These are phyloP conservation scores for Glaciozyma martinii DNA, from an alignment of 768 basidiomycete genomes.

Conservation along the genomic window DNA sequence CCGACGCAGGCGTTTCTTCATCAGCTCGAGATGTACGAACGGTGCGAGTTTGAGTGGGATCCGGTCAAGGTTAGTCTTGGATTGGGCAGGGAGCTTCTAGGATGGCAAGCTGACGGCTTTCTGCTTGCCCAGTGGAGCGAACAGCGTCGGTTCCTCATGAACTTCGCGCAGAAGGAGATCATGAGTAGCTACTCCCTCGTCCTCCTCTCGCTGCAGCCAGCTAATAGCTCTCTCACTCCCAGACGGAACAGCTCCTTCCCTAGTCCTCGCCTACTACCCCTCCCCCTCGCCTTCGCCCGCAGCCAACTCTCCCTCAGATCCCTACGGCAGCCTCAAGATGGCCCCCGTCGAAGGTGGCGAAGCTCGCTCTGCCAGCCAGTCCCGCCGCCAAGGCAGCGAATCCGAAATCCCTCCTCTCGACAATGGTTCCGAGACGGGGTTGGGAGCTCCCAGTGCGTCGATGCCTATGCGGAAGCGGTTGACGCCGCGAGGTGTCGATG, in stretches of 20 bases:
- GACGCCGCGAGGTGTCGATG: slow-evolving; percentile 17
- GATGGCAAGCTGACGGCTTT: background rate
- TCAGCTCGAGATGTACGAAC: slow-evolving; percentile 36
- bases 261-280: slow-evolving; percentile 36
- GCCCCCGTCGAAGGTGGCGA: slow-evolving; percentile 4
- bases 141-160: slow-evolving; percentile 35
- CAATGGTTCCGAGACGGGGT: background rate
- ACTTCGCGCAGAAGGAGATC: slow-evolving; percentile 27
- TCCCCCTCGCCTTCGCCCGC: slow-evolving; percentile 28
- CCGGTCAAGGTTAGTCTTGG: slow-evolving; percentile 26
- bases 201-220: background rate
- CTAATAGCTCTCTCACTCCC: background rate
- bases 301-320: slow-evolving; percentile 3
- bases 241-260: slow-evolving; percentile 32
- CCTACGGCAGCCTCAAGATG: slow-evolving; percentile 23
- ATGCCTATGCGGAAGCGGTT: slow-evolving; percentile 19
- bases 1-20: slow-evolving; percentile 33
- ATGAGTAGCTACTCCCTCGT: slow-evolving; percentile 26
- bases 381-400: background rate
- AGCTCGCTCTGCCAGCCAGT: background rate
- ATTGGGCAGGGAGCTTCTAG: no score
- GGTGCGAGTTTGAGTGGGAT: slow-evolving; percentile 34
- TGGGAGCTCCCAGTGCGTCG: background rate
- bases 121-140: slow-evolving; percentile 26
- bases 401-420: background rate